Evolutionary conservation across 1,284 basidiomycete species (phyloP).

Genomic region (Ganoderma meredithae): DNA sequence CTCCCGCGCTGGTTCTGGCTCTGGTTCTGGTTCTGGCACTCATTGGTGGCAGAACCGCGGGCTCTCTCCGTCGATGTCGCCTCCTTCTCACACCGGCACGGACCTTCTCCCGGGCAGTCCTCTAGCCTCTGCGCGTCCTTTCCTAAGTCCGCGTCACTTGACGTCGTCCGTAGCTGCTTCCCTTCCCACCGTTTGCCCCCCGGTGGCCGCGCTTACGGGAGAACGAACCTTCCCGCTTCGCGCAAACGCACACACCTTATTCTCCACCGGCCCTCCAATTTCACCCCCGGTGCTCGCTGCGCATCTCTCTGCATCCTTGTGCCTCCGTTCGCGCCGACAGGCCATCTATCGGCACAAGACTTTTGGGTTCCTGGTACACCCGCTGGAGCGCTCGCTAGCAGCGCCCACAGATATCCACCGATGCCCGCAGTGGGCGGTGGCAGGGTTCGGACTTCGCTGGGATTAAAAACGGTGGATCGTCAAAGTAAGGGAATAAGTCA

Average conservation of each 20-base stretch:
- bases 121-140: constrained; percentile 23
- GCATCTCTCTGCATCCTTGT: constrained; percentile 18
- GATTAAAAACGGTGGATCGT: constrained; percentile 25
- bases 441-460: constrained; percentile 1
- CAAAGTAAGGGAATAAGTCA: constrained; percentile 38
- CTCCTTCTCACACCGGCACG: constrained; percentile 33
- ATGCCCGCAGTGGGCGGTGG: background rate
- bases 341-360: constrained; percentile 20
- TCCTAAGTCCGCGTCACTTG: constrained; percentile 40
- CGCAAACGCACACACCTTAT: constrained; percentile 14
- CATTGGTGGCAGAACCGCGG: background rate
- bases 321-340: constrained; percentile 8
- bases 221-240: constrained; percentile 18
- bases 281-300: constrained; percentile 16
- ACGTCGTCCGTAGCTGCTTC: constrained; percentile 13
- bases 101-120: constrained; percentile 24
- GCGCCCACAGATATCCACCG: constrained; percentile 10
- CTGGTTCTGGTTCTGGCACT: too few relatives aligned
- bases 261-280: constrained; percentile 5
- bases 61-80: background rate
- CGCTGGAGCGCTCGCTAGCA: background rate
- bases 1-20: background rate
- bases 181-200: constrained; percentile 20
- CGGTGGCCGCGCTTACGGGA: constrained; percentile 21
- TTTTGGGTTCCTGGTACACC: background rate